Percentiles rank a stretch among this genome's conserved stretches.
These are phyloP conservation scores for Pistacia atlantica DNA, from an alignment of 345 rosid genomes.

Conservation along the genomic window DNA sequence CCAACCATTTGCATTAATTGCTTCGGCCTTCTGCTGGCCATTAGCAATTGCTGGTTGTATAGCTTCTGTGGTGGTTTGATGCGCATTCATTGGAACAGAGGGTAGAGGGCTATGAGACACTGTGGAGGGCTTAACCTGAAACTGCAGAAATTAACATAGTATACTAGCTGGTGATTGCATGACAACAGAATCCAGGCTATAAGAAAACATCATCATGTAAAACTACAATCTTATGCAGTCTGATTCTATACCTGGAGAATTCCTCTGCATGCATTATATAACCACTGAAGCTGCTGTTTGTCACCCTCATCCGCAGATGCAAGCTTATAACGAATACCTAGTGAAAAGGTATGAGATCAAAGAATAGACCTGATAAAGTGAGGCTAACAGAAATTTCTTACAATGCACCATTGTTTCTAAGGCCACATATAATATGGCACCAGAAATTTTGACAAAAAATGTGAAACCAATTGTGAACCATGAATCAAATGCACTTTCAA, in stretches of 20 bases:
- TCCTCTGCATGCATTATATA: constrained; percentile 51
- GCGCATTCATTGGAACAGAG: constrained; percentile 13
- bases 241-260: constrained; percentile 35
- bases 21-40: constrained; percentile 24
- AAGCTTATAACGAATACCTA: constrained; percentile 44
- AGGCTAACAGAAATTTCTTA: neutral
- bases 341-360: neutral
- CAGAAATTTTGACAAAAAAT: no score
- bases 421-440: neutral
- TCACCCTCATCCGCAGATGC: constrained; percentile 42
- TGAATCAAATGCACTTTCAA: no score
- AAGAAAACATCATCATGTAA: constrained; percentile 10
- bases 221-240: neutral
- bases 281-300: constrained; percentile 43
- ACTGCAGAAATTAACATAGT: constrained; percentile 11
- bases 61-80: constrained; percentile 19
- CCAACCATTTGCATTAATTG: constrained; percentile 36
- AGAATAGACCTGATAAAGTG: constrained; percentile 8
- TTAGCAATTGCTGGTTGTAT: neutral
- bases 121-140: constrained; percentile 30
- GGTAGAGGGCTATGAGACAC: constrained; percentile 19
- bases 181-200: constrained; percentile 8
- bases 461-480: no score
- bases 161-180: neutral
- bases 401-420: neutral